A percentile compares a stretch with the other conserved stretches of the same genome.
phyloP scores from a whole-genome alignment of 441 rosid species.

The Codiaeum variegatum region DNA sequence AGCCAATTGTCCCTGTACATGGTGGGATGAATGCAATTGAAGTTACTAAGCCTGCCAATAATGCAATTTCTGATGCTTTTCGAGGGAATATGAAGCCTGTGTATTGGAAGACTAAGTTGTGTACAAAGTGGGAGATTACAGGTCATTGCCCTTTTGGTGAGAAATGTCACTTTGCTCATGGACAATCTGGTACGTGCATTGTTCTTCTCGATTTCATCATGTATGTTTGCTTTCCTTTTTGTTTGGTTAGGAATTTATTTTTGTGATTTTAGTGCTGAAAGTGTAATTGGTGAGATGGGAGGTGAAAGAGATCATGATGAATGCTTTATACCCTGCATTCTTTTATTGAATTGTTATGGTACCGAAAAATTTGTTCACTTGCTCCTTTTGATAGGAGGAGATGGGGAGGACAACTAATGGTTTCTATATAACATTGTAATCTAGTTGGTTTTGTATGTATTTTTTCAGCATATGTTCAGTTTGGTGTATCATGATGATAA shows the following conservation, averaged over 20 bases:
- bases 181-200: conserved; percentile 59
- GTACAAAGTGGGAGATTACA: conserved; percentile 69
- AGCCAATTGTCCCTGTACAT: conserved; percentile 33
- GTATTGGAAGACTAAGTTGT: conserved; percentile 88
- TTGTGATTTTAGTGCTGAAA: not conserved
- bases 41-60: conserved; percentile 42
- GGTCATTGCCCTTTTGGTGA: conserved; percentile 91
- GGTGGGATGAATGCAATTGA: conserved; percentile 39
- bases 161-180: conserved; percentile 93
- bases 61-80: conserved; percentile 28
- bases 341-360: not conserved
- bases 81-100: conserved; percentile 46
- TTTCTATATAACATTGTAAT: not conserved
- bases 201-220: conserved; percentile 1
- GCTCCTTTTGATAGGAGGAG: not conserved
- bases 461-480: not conserved
- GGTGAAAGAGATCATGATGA: too few relatives aligned
- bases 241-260: conserved; percentile 10
- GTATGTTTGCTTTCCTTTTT: not conserved
- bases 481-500: not conserved
- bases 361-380: not conserved
- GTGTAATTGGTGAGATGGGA: not conserved
- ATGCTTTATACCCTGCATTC: not conserved
- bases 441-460: not conserved
- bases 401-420: not conserved